Evolutionary conservation across 169 alveolate genomes (phyloP).

Genomic region (Cryptosporidium ryanae): DNA sequence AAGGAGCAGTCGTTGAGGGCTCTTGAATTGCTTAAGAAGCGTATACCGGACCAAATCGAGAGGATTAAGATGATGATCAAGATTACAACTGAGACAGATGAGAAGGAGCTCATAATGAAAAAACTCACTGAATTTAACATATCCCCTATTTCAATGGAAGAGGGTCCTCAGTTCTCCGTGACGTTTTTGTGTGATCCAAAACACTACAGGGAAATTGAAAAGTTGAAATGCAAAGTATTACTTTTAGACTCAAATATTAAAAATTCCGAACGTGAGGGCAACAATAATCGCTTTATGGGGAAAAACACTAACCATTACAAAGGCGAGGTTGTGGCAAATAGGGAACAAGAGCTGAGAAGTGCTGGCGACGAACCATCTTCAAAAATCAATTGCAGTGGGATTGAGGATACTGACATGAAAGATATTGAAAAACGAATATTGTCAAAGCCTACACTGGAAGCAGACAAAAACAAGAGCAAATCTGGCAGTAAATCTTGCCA

Average conservation of each 20-base stretch:
- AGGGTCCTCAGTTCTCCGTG: slow-evolving; percentile 5
- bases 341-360: background rate
- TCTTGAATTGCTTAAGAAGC: slow-evolving; percentile 81
- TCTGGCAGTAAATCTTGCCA: background rate
- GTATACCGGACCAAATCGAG: slow-evolving; percentile 84
- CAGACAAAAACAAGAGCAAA: background rate
- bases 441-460: background rate
- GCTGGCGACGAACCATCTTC: background rate
- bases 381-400: no score
- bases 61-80: slow-evolving; percentile 84
- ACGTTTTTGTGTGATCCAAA: slow-evolving; percentile 64
- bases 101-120: slow-evolving; percentile 8
- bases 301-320: background rate
- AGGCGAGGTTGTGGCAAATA: background rate
- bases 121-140: slow-evolving; percentile 16
- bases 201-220: slow-evolving; percentile 57
- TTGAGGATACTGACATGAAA: background rate
- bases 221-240: slow-evolving; percentile 28
- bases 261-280: background rate
- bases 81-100: background rate
- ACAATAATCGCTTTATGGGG: background rate
- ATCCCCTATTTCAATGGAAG: slow-evolving; percentile 16
- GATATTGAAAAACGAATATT: background rate
- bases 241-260: slow-evolving; percentile 37
- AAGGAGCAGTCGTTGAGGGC: slow-evolving; percentile 88